Base-by-base conservation (phyloP, 495 filamentous ascomycete species). In the Coniosporium apollinis region DNA sequence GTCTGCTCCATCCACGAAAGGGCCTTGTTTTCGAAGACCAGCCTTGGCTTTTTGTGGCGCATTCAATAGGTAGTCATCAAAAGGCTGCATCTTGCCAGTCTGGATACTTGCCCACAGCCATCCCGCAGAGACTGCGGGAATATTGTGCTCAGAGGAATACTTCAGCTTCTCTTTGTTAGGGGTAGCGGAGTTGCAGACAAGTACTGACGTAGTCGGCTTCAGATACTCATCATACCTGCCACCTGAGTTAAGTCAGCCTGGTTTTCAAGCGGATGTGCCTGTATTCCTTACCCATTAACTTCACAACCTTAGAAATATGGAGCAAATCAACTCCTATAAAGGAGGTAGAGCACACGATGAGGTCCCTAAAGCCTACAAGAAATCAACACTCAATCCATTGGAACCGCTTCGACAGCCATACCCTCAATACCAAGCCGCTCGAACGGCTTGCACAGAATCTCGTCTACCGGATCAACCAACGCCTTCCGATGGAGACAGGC, bases 71-170 rank as follows among this genome's bases (percentile, higher is more conserved):
- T 51, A 49, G 5, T 37, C 25, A n/a, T 44, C 56, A 29, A 72
- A 70, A 10, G 62, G 49, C 33, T 69, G 62, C 43, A 50, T 62
- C 37, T 64, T 56, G n/a, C 67, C 67, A 22, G 46, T 49, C 31
- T 59, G 55, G n/a, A 94, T 70, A 45, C 77, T 87, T 32, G 73
- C 69, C 72, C 78, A 84, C 2, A 97, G 60, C 89, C 89, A 97
- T 10, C 73, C 71, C 3, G 67, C 66, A 4, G 65, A 71, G 14
- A 96, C 79, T 1, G 83, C 72, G 17, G 84, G 79, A 5, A 94
- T 74, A 9, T 67, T 65, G 62, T 83, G 81, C 41, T 69, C 61
- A 17, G 65, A 40, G 1, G 85, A 80, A 55, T 80, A 72, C 9
- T 74, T 64, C 10, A 89, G 60, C 48, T 97, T 97, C 41, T 87